A percentile compares a stretch with the other conserved stretches of the same genome.
Conservation (phyloP, 441 rosid genomes). For the Pelargonium hybrid region DNA sequence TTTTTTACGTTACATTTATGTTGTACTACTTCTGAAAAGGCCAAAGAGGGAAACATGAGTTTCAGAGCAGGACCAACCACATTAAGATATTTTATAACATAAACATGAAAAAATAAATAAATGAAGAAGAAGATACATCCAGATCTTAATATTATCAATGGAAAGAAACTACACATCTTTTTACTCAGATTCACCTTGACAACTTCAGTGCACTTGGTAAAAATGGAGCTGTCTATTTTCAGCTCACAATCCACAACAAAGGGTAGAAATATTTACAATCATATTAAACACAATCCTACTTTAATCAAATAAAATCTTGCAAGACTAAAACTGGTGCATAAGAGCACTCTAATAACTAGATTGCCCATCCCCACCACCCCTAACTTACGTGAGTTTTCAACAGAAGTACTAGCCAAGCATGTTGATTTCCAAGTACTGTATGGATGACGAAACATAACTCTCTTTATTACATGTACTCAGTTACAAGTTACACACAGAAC, state of each 20-base stretch:
- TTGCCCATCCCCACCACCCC: background rate
- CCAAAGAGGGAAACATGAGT: background rate
- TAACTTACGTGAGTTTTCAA: background rate
- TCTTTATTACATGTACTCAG: background rate
- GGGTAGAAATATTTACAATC: background rate
- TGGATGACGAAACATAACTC: background rate
- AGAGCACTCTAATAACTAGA: background rate
- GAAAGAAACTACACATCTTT: background rate
- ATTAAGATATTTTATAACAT: background rate
- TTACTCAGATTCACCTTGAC: background rate
- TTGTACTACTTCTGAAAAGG: background rate
- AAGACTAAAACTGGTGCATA: background rate
- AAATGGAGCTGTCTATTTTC: background rate
- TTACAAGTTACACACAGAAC: background rate
- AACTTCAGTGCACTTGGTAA: background rate
- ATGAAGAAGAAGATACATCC: background rate
- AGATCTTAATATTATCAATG: background rate
- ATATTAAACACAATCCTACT: background rate
- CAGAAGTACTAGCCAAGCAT: background rate
- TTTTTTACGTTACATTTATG: background rate
- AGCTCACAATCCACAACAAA: background rate
- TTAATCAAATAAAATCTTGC: background rate
- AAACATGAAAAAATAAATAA: too few relatives aligned
- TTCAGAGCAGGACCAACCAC: background rate
- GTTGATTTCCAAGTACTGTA: background rate